Evolutionary conservation across 257 asterid species (phyloP), one percentile per base, ranked within the genome.

Genomic region (Solanum microdontum): DNA sequence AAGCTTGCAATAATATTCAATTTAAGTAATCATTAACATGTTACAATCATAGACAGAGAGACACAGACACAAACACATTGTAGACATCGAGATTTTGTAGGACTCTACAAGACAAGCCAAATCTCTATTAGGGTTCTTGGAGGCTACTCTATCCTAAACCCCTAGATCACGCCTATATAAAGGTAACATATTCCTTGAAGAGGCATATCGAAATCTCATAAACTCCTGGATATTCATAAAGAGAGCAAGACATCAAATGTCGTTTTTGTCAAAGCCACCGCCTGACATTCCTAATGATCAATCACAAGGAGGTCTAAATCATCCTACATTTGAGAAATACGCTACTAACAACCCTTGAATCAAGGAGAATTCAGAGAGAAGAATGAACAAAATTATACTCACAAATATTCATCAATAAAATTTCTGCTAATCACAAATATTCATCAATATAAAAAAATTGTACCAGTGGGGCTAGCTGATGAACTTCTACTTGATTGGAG

Each of bases 401-500:
- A 28, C 30, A 28, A 28, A 28, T 28, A 28, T 28, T 28, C 30
- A 28, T 28, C 30, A 28, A 28, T 28, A 28, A 28, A 28, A 28
- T 28, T 28, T 28, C 30, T 28, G 30, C 30, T 28, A 28, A 28
- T 28, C 30, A 28, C 30, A 28, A 28, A 28, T 28, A 28, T 28
- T 28, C 30, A 28, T 28, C 30, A 28, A 28, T 28, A 28, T 28
- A 28, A 28, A 28, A 28, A 28, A 28, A 28, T 28, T 45, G 17
- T 94, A 96, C 99, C 98, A 74, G 95, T 92, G 48, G 89, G 90
- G 89, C 93, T 89, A 76, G 92, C 86, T 68, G 92, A 89, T 39
- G 96, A 92, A 86, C 96, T 92, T 92, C 94, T 91, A 88, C 94
- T 93, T 36, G 93, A 87, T 64, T 94, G 95, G 32, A 91, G 90